These are phyloP conservation scores for Daldinia sp. DNA, from an alignment of 2,329 filamentous ascomycete species.

Conservation along the genomic window DNA sequence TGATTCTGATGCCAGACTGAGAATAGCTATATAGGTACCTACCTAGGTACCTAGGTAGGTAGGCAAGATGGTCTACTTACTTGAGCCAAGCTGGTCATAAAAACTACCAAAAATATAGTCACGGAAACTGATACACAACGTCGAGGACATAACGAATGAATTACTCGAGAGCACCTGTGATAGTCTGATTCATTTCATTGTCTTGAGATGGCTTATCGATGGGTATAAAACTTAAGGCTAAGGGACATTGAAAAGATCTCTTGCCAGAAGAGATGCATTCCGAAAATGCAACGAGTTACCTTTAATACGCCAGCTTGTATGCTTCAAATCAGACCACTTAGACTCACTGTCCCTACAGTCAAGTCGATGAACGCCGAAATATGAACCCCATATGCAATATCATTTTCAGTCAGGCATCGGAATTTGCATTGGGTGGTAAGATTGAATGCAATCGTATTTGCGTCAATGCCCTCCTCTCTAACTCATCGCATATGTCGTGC, in stretches of 20 bases:
- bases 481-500: conserved; percentile 39
- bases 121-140: background rate
- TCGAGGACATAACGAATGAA: background rate
- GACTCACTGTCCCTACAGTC: conserved; percentile 12
- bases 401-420: conserved; percentile 19
- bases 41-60: too few relatives aligned
- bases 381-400: conserved; percentile 38
- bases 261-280: conserved; percentile 40
- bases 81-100: background rate
- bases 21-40: background rate
- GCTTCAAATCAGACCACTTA: conserved; percentile 19
- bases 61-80: background rate
- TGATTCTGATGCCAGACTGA: background rate
- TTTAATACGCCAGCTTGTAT: conserved; percentile 22
- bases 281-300: conserved; percentile 27
- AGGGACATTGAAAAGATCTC: conserved; percentile 31
- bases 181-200: conserved; percentile 16
- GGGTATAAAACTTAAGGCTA: conserved; percentile 22
- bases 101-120: background rate
- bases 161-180: background rate
- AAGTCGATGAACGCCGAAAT: conserved; percentile 26
- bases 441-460: conserved; percentile 23
- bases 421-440: conserved; percentile 25
- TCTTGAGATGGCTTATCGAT: conserved; percentile 32
- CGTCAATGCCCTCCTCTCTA: conserved; percentile 29